phyloP scores from a whole-genome alignment of 1,284 basidiomycete genomes.

The Tilletia walkeri region DNA sequence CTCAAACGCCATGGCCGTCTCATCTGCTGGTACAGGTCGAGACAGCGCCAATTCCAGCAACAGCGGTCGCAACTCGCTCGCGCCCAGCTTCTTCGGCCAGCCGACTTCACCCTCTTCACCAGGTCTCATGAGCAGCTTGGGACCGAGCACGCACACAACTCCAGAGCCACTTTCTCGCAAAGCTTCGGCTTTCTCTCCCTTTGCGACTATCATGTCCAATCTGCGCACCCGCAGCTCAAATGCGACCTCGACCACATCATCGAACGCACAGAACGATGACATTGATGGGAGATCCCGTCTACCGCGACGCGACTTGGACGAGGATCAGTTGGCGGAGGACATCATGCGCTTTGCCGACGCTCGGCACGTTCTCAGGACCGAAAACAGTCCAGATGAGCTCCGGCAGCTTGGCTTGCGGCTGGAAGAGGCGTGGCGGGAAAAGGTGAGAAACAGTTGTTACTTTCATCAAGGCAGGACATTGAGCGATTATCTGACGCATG shows the following conservation, averaged over 20 bases:
- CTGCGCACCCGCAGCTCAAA: slow-evolving; percentile 7
- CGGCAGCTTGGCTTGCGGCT: slow-evolving; percentile 28
- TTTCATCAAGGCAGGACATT: neutral
- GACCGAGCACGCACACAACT: neutral
- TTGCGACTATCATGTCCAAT: slow-evolving; percentile 16
- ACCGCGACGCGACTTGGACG: slow-evolving; percentile 26
- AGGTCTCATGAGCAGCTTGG: neutral
- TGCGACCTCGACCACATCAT: neutral
- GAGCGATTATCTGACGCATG: slow-evolving; percentile 4
- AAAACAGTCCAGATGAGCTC: slow-evolving; percentile 24
- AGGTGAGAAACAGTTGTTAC: slow-evolving; percentile 1
- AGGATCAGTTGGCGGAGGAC: slow-evolving; percentile 28
- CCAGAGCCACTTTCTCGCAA: neutral
- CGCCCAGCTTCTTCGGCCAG: slow-evolving; percentile 3
- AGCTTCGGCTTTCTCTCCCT: slow-evolving; percentile 8
- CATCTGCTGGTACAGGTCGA: neutral
- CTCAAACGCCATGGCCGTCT: neutral
- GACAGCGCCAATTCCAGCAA: slow-evolving; percentile 8
- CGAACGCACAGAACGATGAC: neutral
- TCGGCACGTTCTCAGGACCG: slow-evolving; percentile 30
- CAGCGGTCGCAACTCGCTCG: neutral
- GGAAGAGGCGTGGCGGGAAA: slow-evolving; percentile 30
- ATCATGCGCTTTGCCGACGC: slow-evolving; percentile 34
- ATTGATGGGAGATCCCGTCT: slow-evolving; percentile 21
- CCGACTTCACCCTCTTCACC: neutral